These are phyloP conservation scores for Trichoderma arundinaceum DNA, from an alignment of 2,329 filamentous ascomycete genomes.

Conservation along the genomic window DNA sequence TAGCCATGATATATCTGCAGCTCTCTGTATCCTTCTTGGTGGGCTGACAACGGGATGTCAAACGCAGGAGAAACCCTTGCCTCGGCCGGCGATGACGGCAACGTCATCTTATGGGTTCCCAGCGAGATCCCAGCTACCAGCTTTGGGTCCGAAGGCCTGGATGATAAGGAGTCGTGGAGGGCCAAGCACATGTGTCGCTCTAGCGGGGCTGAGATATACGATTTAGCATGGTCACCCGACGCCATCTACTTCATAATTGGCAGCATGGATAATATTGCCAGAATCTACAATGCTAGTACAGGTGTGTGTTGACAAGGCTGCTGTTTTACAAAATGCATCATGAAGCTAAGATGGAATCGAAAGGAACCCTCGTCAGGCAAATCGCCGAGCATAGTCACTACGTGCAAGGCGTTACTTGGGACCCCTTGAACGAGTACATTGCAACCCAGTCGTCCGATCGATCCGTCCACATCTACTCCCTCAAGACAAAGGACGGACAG, in stretches of 20 bases:
- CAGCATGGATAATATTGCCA: constrained; percentile 98
- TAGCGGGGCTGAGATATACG: constrained; percentile 94
- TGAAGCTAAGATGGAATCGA: constrained; percentile 23
- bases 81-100: constrained; percentile 95
- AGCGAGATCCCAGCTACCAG: constrained; percentile 72
- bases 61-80: constrained; percentile 83
- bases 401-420: constrained; percentile 97
- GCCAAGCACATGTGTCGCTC: constrained; percentile 98
- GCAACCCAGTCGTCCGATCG: constrained; percentile 98
- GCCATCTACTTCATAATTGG: constrained; percentile 95
- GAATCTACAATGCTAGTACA: constrained; percentile 93
- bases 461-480: constrained; percentile 94
- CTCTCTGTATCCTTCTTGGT: neutral
- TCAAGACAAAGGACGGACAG: constrained; percentile 95
- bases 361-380: constrained; percentile 75
- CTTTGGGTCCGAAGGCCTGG: constrained; percentile 83
- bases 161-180: constrained; percentile 96
- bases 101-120: constrained; percentile 94
- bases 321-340: constrained; percentile 13
- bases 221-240: constrained; percentile 98
- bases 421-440: constrained; percentile 96
- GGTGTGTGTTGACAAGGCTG: constrained; percentile 59
- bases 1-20: neutral
- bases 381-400: constrained; percentile 98
- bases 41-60: constrained; percentile 29